phyloP scores from a whole-genome alignment of 192 early-diverging fungal species.

The Thoreauomyces humboldtii region DNA sequence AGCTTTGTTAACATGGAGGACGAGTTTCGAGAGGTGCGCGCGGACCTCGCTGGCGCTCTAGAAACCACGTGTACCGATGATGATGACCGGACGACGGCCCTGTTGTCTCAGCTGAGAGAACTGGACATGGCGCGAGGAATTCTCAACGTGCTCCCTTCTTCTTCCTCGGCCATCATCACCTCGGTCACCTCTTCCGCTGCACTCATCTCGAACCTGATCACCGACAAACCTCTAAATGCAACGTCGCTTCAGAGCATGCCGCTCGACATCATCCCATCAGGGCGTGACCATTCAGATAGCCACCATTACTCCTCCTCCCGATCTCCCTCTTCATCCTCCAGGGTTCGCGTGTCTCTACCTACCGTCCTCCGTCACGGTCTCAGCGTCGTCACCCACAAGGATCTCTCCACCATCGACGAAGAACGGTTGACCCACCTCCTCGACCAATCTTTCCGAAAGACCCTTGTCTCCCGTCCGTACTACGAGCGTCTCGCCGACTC shows the following conservation, averaged over 20 bases:
- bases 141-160: conserved; percentile 63
- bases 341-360: conserved; percentile 22
- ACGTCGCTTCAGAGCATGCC: conserved; percentile 52
- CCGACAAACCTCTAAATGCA: conserved; percentile 60
- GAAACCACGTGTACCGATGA: neutral
- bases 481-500: conserved; percentile 52
- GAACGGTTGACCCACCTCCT: conserved; percentile 56
- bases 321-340: too few relatives aligned
- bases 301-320: too few relatives aligned
- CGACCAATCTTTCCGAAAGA: conserved; percentile 73
- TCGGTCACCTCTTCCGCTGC: conserved; percentile 46
- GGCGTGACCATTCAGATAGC: neutral
- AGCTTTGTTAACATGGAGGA: conserved; percentile 81
- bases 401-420: conserved; percentile 38
- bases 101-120: conserved; percentile 33
- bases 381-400: conserved; percentile 47
- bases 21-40: conserved; percentile 61
- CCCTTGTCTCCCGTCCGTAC: conserved; percentile 56
- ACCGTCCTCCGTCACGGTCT: conserved; percentile 81
- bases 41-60: conserved; percentile 23
- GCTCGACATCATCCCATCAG: neutral
- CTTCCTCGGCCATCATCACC: conserved; percentile 75
- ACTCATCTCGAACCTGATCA: conserved; percentile 72
- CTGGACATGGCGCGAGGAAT: conserved; percentile 66
- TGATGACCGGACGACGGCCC: neutral